phyloP scores from a whole-genome alignment of 73 alveolate species.

The Paraurostyla sp. region DNA sequence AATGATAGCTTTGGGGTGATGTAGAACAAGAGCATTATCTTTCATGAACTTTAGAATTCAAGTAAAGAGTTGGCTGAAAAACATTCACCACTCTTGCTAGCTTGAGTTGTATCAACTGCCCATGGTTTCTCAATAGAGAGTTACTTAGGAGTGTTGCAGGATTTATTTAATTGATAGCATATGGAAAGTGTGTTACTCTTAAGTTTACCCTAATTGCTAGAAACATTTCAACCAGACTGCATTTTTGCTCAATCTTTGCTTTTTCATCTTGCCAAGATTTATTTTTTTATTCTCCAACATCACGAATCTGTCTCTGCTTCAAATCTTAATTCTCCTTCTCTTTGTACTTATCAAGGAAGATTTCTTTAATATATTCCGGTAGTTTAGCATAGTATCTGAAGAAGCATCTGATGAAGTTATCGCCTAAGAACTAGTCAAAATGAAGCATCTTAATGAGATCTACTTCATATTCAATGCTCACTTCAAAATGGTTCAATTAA shows the following conservation, averaged over 20 bases:
- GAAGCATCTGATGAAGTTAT: constrained; percentile 63
- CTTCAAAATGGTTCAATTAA: constrained; percentile 14
- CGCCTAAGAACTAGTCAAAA: constrained; percentile 19
- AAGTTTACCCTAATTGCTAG: neutral
- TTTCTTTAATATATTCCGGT: neutral
- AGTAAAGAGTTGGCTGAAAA: constrained; percentile 7
- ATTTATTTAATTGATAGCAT: neutral
- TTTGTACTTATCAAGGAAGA: neutral
- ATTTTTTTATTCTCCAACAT: neutral
- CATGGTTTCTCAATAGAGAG: constrained; percentile 12
- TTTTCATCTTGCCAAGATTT: neutral
- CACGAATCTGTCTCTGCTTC: neutral
- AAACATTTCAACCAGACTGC: neutral
- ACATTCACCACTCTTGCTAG: constrained; percentile 52
- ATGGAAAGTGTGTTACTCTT: constrained; percentile 49
- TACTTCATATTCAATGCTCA: constrained; percentile 36
- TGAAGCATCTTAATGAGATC: constrained; percentile 54
- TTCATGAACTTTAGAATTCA: neutral
- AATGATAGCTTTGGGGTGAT: neutral
- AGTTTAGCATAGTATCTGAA: constrained; percentile 56
- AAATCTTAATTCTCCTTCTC: neutral
- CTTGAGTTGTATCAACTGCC: constrained; percentile 46
- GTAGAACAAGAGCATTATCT: constrained; percentile 18
- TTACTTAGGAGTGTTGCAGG: constrained; percentile 45
- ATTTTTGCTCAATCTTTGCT: neutral